Base-by-base conservation (phyloP, 805 yeast species). In the Saccharomycopsis malanga region DNA sequence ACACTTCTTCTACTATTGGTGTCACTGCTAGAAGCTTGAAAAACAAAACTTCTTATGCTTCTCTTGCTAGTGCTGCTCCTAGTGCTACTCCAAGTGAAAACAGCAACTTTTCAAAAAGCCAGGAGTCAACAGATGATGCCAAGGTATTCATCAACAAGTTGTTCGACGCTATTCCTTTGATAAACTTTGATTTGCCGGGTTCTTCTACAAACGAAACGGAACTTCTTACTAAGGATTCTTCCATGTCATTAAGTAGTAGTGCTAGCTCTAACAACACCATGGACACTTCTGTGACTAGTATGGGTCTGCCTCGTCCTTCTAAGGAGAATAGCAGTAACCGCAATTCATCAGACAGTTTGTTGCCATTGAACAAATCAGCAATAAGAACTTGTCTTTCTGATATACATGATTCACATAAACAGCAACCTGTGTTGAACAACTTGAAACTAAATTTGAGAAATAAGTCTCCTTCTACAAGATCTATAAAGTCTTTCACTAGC, bases 301-400 rank as follows among this genome's bases (percentile, higher is more conserved):
- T 32, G 9, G 36, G 6, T 18, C 12, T 9, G 9, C 15, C 36
- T 12, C 6, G 17, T 32, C 18, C 17, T 32, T 17, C 25, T 18
- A 18, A 29, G 12, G 4, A 32, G 1, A 17, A 7, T 7, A 9
- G n/a, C 4, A 42, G 34, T 30, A 22, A 22, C 39, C 21, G 52
- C 27, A 40, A 39, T 23, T 51, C 54, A 2, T 48, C 49, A 27
- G 52, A 39, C 34, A 44, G 47, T 35, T 42, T 51, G 23, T 30
- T 51, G 15, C 44, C 52, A 2, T 46, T 51, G 40, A 51, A 51
- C 30, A 51, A 51, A 35, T 44, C 52, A 3, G 54, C 54, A 7
- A 51, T 51, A 36, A 45, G 44, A 20, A n/a, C 21, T 27, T 23
- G 32, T 34, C 37, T 21, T 9, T 22, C 37, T 21, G 24, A 34